phyloP scores from a whole-genome alignment of 2,329 filamentous ascomycete genomes.

The Xylariaceae sp. region DNA sequence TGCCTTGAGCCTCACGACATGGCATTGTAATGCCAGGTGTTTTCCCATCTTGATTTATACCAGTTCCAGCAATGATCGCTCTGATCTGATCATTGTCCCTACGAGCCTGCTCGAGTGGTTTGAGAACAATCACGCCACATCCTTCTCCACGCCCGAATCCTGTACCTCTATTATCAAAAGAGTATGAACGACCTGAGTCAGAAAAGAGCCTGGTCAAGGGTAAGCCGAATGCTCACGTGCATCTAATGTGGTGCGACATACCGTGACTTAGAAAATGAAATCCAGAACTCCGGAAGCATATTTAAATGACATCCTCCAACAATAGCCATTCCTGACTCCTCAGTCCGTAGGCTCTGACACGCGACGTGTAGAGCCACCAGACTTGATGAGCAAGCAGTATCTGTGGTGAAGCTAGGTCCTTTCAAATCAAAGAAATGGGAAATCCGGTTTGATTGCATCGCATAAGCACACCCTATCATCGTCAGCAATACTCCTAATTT shows the following conservation, averaged over 20 bases:
- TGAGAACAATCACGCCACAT: slow-evolving; percentile 60
- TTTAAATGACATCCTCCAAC: slow-evolving; percentile 56
- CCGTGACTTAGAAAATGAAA: slow-evolving; percentile 52
- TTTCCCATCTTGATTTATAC: slow-evolving; percentile 62
- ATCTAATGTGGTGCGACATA: too few species aligned
- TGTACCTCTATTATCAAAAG: slow-evolving; percentile 56
- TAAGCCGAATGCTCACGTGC: too few species aligned
- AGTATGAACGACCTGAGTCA: slow-evolving; percentile 57
- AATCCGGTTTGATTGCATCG: slow-evolving; percentile 60
- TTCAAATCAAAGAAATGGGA: slow-evolving; percentile 62
- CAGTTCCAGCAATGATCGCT: slow-evolving; percentile 57
- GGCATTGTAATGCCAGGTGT: slow-evolving; percentile 64
- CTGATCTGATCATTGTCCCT: slow-evolving; percentile 60
- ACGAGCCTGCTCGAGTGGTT: slow-evolving; percentile 61
- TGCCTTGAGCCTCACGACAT: slow-evolving; percentile 54
- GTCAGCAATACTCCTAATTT: slow-evolving; percentile 22
- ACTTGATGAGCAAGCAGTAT: slow-evolving; percentile 60
- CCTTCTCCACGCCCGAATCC: slow-evolving; percentile 69
- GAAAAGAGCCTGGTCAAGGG: too few species aligned
- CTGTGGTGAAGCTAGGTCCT: slow-evolving; percentile 58
- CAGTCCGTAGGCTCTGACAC: slow-evolving; percentile 54
- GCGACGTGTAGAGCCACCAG: slow-evolving; percentile 57
- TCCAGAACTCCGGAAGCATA: slow-evolving; percentile 54
- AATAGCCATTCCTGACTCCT: slow-evolving; percentile 54
- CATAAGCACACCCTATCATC: slow-evolving; percentile 51